Base-by-base conservation (phyloP, 2,329 filamentous ascomycete genomes). In the Chaetoscypha palmicola region DNA sequence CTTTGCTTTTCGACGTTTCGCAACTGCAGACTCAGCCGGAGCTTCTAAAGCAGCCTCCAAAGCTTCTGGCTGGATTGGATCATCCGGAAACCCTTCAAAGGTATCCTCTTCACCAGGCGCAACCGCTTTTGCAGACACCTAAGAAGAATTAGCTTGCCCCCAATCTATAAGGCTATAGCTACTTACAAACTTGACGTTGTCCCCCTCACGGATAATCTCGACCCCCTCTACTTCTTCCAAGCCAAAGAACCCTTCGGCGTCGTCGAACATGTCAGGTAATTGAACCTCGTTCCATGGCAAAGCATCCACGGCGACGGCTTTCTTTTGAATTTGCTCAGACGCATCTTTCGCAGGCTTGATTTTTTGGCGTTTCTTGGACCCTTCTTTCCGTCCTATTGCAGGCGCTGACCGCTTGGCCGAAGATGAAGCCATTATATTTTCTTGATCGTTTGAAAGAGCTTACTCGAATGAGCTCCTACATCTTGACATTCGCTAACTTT, bases 211-310 rank as follows among this genome's bases (percentile, higher is more conserved):
- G 32, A 94, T 70, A n/a, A 98, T 73, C 22, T 95, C 86, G 1
- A 98, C 86, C 40, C 86, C 88, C 12, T 94, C 86, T 36, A 97
- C 83, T 58, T 97, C 90, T 58, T 98, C 89, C 1, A 98, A 68
- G 0, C 86, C 89, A 57, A 83, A 94, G 63, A 98, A 96, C 0
- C 92, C 92, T 52, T 94, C 89, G n/a, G 86, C 86, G 66, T 96
- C 87, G 35, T 91, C 81, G 55, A 90, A 72, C 60, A 84, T 80
- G 59, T 90, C 85, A 5, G 87, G 86, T 3, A 92, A 78, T 16
- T 78, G 70, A 9, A 74, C 69, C 30, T 69, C 63, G 55, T 74
- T 69, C 79, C 79, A 83, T 61, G 66, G 62, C 33, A 83, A 64
- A 1, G 71, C 65, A 50, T 71, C 64, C 22, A 70, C 64, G 33